phyloP scores from a whole-genome alignment of 768 basidiomycete genomes.

The Vishniacozyma victoriae region DNA sequence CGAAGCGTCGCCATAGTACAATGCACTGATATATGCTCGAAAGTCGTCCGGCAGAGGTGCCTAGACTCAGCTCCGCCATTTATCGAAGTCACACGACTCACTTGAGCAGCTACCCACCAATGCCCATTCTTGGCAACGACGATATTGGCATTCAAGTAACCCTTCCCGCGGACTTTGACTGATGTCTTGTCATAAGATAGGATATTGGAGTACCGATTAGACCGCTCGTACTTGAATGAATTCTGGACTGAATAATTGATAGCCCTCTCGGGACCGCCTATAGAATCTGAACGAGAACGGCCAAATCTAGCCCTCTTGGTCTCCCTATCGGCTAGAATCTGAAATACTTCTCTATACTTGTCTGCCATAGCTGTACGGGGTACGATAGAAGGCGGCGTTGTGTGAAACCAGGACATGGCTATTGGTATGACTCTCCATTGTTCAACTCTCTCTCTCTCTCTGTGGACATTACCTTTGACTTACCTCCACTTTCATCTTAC shows the following conservation, averaged over 20 bases:
- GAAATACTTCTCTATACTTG: no score
- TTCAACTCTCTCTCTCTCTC: no score
- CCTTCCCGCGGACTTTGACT: constrained; percentile 23
- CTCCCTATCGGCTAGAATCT: background rate
- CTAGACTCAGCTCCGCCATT: constrained; percentile 10
- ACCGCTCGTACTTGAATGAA: constrained; percentile 12
- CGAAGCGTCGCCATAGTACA: constrained; percentile 26
- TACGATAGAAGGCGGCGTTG: no score
- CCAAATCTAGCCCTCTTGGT: no score
- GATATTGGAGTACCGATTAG: constrained; percentile 43
- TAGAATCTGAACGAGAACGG: no score
- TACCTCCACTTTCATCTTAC: no score
- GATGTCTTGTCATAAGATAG: constrained; percentile 44
- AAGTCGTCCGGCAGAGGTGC: constrained; percentile 41
- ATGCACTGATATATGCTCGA: constrained; percentile 35
- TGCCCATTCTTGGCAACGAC: constrained; percentile 33
- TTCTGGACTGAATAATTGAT: constrained; percentile 32
- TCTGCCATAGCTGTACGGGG: no score
- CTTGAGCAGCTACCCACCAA: constrained; percentile 46
- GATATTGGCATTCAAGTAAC: constrained; percentile 46
- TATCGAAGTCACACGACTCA: constrained; percentile 42
- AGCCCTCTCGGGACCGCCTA: constrained; percentile 1
- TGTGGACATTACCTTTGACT: no score
- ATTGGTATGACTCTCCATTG: no score
- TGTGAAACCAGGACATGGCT: no score